A percentile compares a stretch with the other conserved stretches of the same genome.
Evolutionary conservation across 352 stramenopile genomes (phyloP).

Genomic region (Phytophthora colocasiae): DNA sequence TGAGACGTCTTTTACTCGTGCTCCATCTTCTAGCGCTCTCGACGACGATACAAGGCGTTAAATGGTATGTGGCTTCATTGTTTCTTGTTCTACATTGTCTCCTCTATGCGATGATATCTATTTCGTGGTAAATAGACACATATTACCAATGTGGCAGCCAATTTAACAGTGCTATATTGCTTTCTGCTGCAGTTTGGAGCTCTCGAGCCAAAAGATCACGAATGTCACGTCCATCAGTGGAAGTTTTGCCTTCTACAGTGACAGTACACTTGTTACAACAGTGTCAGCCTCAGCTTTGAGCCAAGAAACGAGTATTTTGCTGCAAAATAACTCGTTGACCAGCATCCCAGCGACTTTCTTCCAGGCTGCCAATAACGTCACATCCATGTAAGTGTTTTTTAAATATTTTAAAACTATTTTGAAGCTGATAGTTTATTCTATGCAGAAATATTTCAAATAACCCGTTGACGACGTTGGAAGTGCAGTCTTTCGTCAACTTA

Average conservation of each 20-base stretch:
- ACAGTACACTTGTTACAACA: slow-evolving; percentile 14
- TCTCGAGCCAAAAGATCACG: slow-evolving; percentile 43
- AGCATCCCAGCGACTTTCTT: slow-evolving; percentile 55
- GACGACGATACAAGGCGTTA: neutral
- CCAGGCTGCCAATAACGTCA: slow-evolving; percentile 45
- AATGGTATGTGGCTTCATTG: slow-evolving; percentile 14
- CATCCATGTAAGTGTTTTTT: slow-evolving; percentile 42
- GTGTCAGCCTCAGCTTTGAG: slow-evolving; percentile 34
- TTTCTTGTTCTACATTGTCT: slow-evolving; percentile 6
- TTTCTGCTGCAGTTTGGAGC: slow-evolving; percentile 41
- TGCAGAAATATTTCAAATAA: slow-evolving; percentile 66
- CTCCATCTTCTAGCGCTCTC: slow-evolving; percentile 19
- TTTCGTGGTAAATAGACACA: neutral
- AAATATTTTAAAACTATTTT: neutral
- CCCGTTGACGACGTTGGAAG: slow-evolving; percentile 54
- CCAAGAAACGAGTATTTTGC: slow-evolving; percentile 39
- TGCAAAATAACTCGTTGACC: slow-evolving; percentile 62
- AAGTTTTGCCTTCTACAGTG: slow-evolving; percentile 44
- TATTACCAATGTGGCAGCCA: neutral
- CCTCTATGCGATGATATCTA: neutral
- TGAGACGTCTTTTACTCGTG: slow-evolving; percentile 23
- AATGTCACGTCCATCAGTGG: slow-evolving; percentile 38
- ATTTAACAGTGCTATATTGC: slow-evolving; percentile 6
- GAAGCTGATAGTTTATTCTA: neutral
- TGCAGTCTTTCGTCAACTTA: slow-evolving; percentile 56